A percentile compares a stretch with the other conserved stretches of the same genome.
These are phyloP conservation scores for Emericellopsis atlantica DNA, from an alignment of 2,329 filamentous ascomycete genomes.

Conservation along the genomic window DNA sequence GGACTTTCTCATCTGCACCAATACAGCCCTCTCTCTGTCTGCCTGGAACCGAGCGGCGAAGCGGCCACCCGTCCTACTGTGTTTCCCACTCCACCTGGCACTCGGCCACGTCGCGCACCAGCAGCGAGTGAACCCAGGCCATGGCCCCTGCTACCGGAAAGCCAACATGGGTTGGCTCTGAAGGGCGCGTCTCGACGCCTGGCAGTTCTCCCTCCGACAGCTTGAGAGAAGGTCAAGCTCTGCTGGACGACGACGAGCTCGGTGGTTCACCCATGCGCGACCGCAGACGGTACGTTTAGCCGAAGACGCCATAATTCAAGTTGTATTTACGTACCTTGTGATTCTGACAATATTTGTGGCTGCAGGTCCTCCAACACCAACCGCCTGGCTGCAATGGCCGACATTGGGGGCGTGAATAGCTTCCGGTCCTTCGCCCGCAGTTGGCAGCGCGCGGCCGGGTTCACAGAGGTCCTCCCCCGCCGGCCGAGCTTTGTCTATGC, in stretches of 20 bases:
- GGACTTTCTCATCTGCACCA: no score
- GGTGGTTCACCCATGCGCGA: slow-evolving; percentile 9
- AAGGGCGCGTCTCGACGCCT: slow-evolving; percentile 25
- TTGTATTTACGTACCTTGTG: not conserved
- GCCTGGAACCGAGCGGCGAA: no score
- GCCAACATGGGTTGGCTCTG: slow-evolving; percentile 32
- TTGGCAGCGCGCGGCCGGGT: slow-evolving; percentile 82
- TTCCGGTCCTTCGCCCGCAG: slow-evolving; percentile 87
- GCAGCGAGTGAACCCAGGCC: no score
- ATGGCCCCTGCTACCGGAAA: no score
- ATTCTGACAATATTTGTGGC: not conserved
- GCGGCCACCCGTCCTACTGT: no score
- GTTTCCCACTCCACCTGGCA: no score
- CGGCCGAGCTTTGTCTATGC: slow-evolving; percentile 60
- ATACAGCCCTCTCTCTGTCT: no score
- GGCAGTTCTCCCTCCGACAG: slow-evolving; percentile 29
- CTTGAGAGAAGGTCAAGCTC: slow-evolving; percentile 29
- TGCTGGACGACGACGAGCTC: slow-evolving; percentile 24
- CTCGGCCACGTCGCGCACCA: no score
- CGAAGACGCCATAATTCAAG: not conserved
- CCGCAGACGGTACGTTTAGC: slow-evolving; percentile 15
- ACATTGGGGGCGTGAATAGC: slow-evolving; percentile 85
- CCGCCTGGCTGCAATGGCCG: slow-evolving; percentile 43
- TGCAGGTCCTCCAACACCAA: slow-evolving; percentile 46
- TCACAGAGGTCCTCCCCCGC: slow-evolving; percentile 76